Percentiles rank a stretch among this genome's conserved stretches.
Evolutionary conservation across 164 flowering plant species (phyloP).

Genomic region (Macadamia tetraphylla): DNA sequence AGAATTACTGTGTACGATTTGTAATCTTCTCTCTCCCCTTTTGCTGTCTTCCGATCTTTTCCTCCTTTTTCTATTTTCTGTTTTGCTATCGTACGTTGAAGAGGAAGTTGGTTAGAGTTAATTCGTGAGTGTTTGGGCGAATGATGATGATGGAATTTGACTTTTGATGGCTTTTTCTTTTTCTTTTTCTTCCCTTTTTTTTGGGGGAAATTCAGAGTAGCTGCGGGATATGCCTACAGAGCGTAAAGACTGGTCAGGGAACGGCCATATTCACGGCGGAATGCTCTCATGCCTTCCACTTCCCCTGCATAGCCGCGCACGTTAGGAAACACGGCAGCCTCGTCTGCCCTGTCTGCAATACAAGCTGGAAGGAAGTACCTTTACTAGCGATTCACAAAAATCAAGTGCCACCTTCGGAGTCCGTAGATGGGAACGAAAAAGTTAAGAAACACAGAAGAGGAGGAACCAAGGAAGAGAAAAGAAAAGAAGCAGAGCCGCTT

Average conservation of each 20-base stretch:
- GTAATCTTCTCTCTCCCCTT: neutral
- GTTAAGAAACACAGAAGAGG: too few relatives aligned
- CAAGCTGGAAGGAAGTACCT: conserved; percentile 76
- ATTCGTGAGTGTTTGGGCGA: conserved; percentile 7
- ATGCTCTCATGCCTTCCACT: conserved; percentile 84
- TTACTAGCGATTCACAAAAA: conserved; percentile 56
- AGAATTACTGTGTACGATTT: conserved; percentile 10
- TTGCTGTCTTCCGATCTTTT: neutral
- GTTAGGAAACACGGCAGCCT: conserved; percentile 48
- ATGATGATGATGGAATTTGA: conserved; percentile 7
- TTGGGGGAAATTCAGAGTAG: conserved; percentile 44
- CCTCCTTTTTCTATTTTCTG: neutral
- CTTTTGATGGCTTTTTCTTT: neutral
- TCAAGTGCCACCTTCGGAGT: conserved; percentile 6
- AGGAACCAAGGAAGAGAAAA: neutral
- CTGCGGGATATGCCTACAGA: conserved; percentile 81
- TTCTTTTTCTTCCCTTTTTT: conserved; percentile 1
- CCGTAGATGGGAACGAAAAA: neutral
- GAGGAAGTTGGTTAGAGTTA: conserved; percentile 1
- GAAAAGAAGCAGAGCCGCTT: neutral
- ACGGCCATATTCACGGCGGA: conserved; percentile 92
- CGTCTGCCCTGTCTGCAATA: conserved; percentile 74
- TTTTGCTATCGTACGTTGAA: conserved; percentile 6
- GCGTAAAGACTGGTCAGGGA: conserved; percentile 83
- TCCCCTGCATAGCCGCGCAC: conserved; percentile 80